Base-by-base conservation (phyloP, 1,139 yeast genomes). In the Geotrichum siamense region DNA sequence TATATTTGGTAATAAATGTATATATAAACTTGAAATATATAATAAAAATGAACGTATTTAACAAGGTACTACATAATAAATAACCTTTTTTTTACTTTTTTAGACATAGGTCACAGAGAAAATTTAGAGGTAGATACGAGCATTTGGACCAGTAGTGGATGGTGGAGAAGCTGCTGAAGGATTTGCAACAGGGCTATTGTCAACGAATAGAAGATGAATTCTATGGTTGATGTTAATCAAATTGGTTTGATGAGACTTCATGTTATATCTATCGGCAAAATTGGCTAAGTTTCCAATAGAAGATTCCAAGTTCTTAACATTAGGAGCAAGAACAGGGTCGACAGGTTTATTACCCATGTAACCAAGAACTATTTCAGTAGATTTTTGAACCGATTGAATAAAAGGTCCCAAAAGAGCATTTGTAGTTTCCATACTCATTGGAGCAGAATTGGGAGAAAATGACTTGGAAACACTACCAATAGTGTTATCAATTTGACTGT, bases 401-500 rank as follows among this genome's bases (percentile, higher is more conserved):
- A 58, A 51, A 16, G 65, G 63, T 4, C 52, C 53, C 3, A 60
- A 54, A 26, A 59, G 48, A 28, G 55, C 50, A 35, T 51, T 46
- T n/a, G 55, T 57, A 30, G 57, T 48, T 4, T 50, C 55, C 30
- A 47, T 46, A 17, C 62, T 52, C 25, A 52, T 29, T 17, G 62
- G 62, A 13, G 53, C 47, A 6, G 62, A 56, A 17, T 53, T 28
- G n/a, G 59, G 57, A 20, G 56, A 48, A 12, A 56, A 47, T 5
- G 53, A 53, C 23, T 55, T 49, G 20, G 55, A 50, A 33, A 57
- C 45, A 19, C 52, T 43, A 3, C 57, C 61, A 36, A 61, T 52
- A 5, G 55, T 38, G 43, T 56, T 57, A 44, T 62, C 65, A 43
- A 62, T 54, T 49, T 62, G 66, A 15, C 62, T 58, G 48, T 62